Base-by-base conservation (phyloP, 2,329 filamentous ascomycete species). In the Pyricularia grisea region DNA sequence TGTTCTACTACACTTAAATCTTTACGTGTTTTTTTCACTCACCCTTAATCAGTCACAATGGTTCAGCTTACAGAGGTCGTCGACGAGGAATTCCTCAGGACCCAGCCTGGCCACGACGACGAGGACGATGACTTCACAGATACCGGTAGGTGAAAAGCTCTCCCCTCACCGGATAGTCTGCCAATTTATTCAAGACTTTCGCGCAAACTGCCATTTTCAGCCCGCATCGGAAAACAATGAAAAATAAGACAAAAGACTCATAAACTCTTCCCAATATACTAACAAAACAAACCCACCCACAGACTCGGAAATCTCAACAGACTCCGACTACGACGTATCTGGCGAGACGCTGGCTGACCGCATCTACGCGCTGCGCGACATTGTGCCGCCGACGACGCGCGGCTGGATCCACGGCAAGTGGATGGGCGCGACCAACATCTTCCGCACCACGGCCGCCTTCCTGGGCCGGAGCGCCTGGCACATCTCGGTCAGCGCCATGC, bases 31-130 rank as follows among this genome's bases (percentile, higher is more conserved):
- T 42, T 64, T 63, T 50, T n/a, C n/a, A 27, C 36, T 64, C 31
- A 20, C 17, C 20, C 42, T 9, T n/a, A 55, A n/a, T 20, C 67
- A 30, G 55, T 31, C 68, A 72, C 55, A 12, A 97, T 98, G 94
- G 94, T 98, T 81, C 93, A 94, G 82, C 92, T 98, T 78, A 92
- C 93, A 78, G 94, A 98, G 85, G 94, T 98, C 77, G 90, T 96
- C 79, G 94, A 98, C 79, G 94, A 97, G 86, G 92, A 96, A 82
- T 97, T 97, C 85, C 85, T 90, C 82, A 84, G 87, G 79, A 83
- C 85, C 74, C 89, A 91, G 76, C 82, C 88, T 71, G 84, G 87
- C 70, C 87, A 89, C 70, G 90, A 93, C 74, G 90, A 95, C 74
- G 92, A 94, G 69, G 92, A 96, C 70, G 94, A 94, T 77, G 94